Conservation (phyloP, 345 rosid genomes). For the Eucalyptus sideroxylon region DNA sequence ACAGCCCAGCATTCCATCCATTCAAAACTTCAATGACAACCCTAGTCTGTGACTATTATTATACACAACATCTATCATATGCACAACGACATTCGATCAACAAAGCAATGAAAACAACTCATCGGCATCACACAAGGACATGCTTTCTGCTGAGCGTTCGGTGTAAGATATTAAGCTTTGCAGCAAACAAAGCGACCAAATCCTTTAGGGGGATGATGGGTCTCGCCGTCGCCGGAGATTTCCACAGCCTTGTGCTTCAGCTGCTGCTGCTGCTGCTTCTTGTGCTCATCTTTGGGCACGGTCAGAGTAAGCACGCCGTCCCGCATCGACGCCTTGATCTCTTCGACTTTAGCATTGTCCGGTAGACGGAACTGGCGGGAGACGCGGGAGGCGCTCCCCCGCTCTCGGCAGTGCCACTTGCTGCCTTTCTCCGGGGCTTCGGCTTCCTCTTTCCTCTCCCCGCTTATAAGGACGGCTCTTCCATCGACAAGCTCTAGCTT, state of each 20-base stretch:
- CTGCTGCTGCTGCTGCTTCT: neutral
- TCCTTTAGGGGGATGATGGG: neutral
- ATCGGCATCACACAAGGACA: neutral
- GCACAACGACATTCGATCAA: neutral
- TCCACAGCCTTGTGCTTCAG: conserved; percentile 1
- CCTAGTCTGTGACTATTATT: neutral
- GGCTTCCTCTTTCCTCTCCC: conserved; percentile 3
- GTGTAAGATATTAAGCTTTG: conserved; percentile 4
- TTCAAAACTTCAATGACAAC: neutral
- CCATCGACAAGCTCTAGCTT: conserved; percentile 13
- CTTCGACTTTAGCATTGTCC: conserved; percentile 14
- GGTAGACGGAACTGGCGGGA: conserved; percentile 19
- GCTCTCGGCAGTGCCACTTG: conserved; percentile 31
- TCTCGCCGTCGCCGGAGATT: conserved; percentile 1
- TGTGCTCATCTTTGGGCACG: conserved; percentile 9
- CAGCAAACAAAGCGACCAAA: conserved; percentile 24
- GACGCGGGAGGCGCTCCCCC: neutral
- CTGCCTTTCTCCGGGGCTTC: neutral
- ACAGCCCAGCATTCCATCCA: neutral
- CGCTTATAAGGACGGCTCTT: conserved; percentile 2
- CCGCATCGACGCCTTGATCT: conserved; percentile 21
- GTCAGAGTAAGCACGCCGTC: conserved; percentile 17
- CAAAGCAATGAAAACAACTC: neutral
- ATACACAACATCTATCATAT: neutral
- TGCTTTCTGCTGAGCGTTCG: neutral